Evolutionary conservation across 805 yeast species (phyloP), one percentile per base, ranked within the genome.

Genomic region (Candida krabiensis): DNA sequence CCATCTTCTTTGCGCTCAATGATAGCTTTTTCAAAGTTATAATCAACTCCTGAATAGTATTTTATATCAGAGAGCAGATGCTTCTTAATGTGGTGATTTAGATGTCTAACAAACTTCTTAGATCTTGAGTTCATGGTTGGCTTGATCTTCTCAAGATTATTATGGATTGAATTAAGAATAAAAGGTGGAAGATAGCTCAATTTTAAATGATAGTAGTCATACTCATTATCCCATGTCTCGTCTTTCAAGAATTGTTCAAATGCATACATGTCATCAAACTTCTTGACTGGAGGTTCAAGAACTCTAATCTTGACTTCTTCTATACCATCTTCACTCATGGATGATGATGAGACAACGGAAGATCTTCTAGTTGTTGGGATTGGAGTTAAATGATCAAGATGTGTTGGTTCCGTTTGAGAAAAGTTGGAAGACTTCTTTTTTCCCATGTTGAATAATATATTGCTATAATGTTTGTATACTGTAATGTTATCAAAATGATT

Each of bases 51-150:
- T 6, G 78, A 65, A 49, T 76, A 73, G 46, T 65, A 67, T 41
- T 73, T 73, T 64, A 82, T 77, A 47, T 81, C 87, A 40, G 68
- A 61, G 57, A 82, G 66, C 57, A 83, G 64, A 56, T 81, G 88
- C 51, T 79, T 79, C 52, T 79, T 76, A 35, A 83, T 70, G 51
- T 83, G 89, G 58, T 83, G 89, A 52, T 79, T 80, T 57, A 83
- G 69, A 57, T 81, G 80, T 54, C 89, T 70, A 32, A 74, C 79
- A 55, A 80, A 83, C 63, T 82, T 81, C 52, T 75, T 73, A 37
- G 82, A 77, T 58, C 81, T 80, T 48, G 80, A 76, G 64, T 81
- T 82, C 67, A 75, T 77, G 19, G 85, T 77, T 30, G 82, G 81
- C 58, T 81, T 80, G 45, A 82, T 73, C 56, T 79, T 80, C 43